phyloP scores from a whole-genome alignment of 164 flowering plant genomes.

The Macadamia tetraphylla region DNA sequence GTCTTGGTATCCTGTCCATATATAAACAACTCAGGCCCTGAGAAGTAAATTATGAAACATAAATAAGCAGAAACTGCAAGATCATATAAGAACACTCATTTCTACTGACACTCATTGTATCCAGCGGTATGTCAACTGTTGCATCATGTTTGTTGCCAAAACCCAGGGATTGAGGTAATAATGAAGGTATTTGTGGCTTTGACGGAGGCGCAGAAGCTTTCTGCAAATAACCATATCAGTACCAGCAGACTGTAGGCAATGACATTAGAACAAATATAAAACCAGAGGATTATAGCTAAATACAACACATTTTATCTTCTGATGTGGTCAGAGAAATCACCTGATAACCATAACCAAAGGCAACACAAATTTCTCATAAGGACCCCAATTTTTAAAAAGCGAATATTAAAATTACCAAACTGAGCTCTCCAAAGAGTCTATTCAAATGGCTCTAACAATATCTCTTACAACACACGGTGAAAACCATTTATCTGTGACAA shows the following conservation, averaged over 20 bases:
- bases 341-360: too few species aligned
- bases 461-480: too few species aligned
- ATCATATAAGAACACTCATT: not conserved
- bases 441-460: too few species aligned
- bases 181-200: slow-evolving; percentile 51
- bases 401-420: too few species aligned
- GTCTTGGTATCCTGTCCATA: slow-evolving; percentile 44
- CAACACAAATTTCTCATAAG: too few species aligned
- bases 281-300: not conserved
- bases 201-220: slow-evolving; percentile 49
- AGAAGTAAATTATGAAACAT: not conserved
- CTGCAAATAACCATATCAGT: slow-evolving; percentile 31
- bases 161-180: slow-evolving; percentile 41
- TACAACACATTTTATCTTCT: not conserved
- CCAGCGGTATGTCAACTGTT: slow-evolving; percentile 83
- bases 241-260: not conserved
- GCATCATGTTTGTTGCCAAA: slow-evolving; percentile 77
- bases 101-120: slow-evolving; percentile 44
- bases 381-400: too few species aligned
- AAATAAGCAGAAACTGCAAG: not conserved
- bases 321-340: too few species aligned
- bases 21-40: slow-evolving; percentile 3
- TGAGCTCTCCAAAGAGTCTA: too few species aligned
- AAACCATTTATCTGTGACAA: too few species aligned
- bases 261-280: not conserved